Evolutionary conservation across 1,284 basidiomycete genomes (phyloP).

Genomic region (Ceraceosorus bombacis): DNA sequence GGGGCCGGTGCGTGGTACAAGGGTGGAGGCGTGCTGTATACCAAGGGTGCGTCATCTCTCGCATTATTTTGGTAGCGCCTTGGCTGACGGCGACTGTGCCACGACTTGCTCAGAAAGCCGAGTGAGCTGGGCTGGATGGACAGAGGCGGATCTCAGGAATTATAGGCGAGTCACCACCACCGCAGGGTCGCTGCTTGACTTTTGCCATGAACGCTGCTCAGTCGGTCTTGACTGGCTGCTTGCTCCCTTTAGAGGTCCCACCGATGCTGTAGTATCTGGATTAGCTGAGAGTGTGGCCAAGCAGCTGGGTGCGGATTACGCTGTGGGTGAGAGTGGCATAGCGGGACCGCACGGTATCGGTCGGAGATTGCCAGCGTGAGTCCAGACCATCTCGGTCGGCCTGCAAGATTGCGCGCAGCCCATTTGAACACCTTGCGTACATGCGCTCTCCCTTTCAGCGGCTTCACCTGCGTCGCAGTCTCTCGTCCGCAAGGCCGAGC

Average conservation of each 20-base stretch:
- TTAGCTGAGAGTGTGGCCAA: conserved; percentile 5
- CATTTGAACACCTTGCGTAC: not conserved
- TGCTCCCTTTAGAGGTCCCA: conserved; percentile 3
- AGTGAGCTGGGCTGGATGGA: conserved; percentile 3
- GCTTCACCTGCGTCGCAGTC: not conserved
- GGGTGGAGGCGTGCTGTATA: conserved; percentile 10
- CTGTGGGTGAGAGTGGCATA: conserved; percentile 5
- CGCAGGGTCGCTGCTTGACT: not conserved
- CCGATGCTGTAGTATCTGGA: conserved; percentile 6
- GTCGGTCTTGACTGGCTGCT: not conserved
- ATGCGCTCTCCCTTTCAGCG: not conserved
- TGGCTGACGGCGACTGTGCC: too few relatives aligned
- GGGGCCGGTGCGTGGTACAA: conserved; percentile 9
- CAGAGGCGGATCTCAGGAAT: conserved; percentile 5
- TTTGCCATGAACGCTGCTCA: not conserved
- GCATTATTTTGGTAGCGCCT: too few relatives aligned
- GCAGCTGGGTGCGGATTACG: not conserved
- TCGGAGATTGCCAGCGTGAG: conserved; percentile 9
- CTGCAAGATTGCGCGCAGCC: not conserved
- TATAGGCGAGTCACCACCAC: conserved; percentile 1
- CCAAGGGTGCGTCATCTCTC: not conserved
- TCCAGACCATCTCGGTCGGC: not conserved
- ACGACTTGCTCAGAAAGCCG: not conserved
- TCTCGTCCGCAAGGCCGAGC: not conserved
- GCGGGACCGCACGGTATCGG: conserved; percentile 3